A percentile compares a stretch with the other conserved stretches of the same genome.
Evolutionary conservation across 139 green algal species (phyloP).

Genomic region (Chlamydomonas applanata): DNA sequence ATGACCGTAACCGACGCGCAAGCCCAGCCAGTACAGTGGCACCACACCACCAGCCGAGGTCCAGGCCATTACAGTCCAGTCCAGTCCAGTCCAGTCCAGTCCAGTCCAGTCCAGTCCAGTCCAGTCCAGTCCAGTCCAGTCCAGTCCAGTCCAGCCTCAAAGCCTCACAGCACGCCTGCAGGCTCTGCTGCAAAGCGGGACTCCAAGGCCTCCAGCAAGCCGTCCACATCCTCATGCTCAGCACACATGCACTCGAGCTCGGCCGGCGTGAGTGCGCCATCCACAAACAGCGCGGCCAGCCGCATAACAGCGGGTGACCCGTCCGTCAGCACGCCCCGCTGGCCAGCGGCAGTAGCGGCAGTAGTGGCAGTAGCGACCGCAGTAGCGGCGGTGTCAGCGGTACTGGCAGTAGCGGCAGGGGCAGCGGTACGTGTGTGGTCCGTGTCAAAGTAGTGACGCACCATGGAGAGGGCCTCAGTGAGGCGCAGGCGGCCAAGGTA

Average conservation of each 20-base stretch:
- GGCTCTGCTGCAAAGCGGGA: neutral
- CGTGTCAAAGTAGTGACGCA: conserved; percentile 43
- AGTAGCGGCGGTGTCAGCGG: neutral
- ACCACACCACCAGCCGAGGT: no score
- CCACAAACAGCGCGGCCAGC: neutral
- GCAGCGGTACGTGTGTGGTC: neutral
- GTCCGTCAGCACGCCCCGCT: neutral
- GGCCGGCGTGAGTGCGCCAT: conserved; percentile 32
- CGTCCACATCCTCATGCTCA: conserved; percentile 28
- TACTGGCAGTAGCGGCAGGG: no score
- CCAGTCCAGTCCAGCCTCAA: no score
- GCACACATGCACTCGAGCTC: conserved; percentile 48
- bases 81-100: no score
- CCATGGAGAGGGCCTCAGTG: conserved; percentile 28
- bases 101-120: no score
- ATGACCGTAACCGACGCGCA: no score
- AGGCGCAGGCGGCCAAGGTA: conserved; percentile 24
- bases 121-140: no score
- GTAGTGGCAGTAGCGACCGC: neutral
- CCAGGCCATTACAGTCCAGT: no score
- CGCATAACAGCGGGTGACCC: neutral
- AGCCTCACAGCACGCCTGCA: no score
- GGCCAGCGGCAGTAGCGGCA: neutral
- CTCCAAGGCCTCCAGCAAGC: conserved; percentile 24
- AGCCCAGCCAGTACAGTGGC: no score